Evolutionary conservation across 345 rosid species (phyloP).

Genomic region (Citrus medica): DNA sequence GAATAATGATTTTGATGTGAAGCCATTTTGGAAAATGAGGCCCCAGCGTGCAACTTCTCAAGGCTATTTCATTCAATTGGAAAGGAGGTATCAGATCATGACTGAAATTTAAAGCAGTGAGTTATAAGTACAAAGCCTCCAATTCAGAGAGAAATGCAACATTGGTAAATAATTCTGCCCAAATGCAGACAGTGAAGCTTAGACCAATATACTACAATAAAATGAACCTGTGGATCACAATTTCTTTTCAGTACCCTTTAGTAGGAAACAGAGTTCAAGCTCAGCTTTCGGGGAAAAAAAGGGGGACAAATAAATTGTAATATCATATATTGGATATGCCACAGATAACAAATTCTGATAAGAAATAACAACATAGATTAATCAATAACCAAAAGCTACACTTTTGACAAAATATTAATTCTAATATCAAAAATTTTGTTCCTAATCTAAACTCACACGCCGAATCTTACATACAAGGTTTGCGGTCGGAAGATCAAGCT

Average conservation of each 20-base stretch:
- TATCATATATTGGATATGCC: neutral
- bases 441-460: conserved; percentile 68
- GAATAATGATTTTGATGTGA: too few species aligned
- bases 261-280: neutral
- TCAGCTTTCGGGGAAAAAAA: neutral
- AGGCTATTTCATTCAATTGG: too few species aligned
- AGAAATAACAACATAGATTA: neutral
- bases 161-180: neutral
- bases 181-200: neutral
- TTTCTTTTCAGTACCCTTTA: neutral
- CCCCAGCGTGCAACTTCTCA: too few species aligned
- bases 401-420: neutral
- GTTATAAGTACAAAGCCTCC: too few species aligned
- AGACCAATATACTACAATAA: neutral
- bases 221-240: neutral
- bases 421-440: neutral
- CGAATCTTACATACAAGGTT: conserved; percentile 89
- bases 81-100: too few species aligned
- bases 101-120: too few species aligned
- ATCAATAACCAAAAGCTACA: neutral
- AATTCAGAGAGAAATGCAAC: too few species aligned
- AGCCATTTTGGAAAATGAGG: too few species aligned
- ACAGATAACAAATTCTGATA: neutral
- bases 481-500: conserved; percentile 77
- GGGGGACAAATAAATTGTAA: neutral